These are phyloP conservation scores for Umbelopsis isabellina DNA, from an alignment of 192 early-diverging fungal species.

Conservation along the genomic window DNA sequence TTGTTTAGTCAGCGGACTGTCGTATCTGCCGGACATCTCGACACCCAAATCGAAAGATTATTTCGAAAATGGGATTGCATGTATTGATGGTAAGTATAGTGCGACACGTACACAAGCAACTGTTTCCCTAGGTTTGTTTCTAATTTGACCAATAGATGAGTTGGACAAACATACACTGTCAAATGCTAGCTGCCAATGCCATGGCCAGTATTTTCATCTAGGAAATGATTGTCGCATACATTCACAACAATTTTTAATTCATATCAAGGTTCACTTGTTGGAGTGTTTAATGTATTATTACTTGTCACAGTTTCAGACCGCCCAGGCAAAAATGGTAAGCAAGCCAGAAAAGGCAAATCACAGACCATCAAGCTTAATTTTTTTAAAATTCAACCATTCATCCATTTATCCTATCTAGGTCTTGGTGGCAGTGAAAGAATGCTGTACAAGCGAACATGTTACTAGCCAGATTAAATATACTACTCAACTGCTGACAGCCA, in stretches of 20 bases:
- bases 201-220: neutral
- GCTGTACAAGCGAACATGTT: neutral
- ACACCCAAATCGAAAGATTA: neutral
- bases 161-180: neutral
- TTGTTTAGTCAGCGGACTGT: neutral
- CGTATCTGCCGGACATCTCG: neutral
- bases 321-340: neutral
- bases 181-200: neutral
- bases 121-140: neutral
- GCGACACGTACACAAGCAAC: neutral
- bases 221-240: neutral
- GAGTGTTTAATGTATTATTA: constrained; percentile 8
- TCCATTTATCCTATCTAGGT: neutral
- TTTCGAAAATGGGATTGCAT: neutral
- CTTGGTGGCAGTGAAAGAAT: neutral
- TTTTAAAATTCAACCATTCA: too few species aligned
- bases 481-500: neutral
- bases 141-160: neutral
- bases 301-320: neutral
- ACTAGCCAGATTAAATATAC: neutral
- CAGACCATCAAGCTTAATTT: too few species aligned
- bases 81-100: neutral
- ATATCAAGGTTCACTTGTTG: neutral
- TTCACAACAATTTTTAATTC: neutral
- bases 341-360: neutral